phyloP scores from a whole-genome alignment of 2,329 filamentous ascomycete species.

The Chrysoporthe deuterocubensis region DNA sequence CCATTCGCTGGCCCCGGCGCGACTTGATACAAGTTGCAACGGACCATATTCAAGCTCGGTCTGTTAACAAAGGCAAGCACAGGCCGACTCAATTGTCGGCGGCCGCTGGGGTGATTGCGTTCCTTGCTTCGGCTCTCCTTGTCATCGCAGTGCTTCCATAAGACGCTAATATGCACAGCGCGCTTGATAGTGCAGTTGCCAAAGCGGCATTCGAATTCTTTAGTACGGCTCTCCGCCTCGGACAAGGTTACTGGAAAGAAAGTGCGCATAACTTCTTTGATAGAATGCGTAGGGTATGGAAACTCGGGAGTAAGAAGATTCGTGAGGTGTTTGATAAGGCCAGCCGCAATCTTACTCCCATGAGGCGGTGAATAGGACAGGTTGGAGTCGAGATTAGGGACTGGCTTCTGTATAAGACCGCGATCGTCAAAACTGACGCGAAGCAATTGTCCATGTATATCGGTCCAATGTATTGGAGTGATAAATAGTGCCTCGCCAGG shows the following conservation, averaged over 20 bases:
- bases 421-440: constrained; percentile 50
- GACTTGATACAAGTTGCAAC: constrained; percentile 53
- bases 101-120: constrained; percentile 21
- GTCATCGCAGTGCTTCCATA: too few species aligned
- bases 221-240: constrained; percentile 38
- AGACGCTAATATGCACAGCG: constrained; percentile 51
- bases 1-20: constrained; percentile 43
- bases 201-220: constrained; percentile 56
- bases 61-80: constrained; percentile 54
- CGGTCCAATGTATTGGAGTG: constrained; percentile 60
- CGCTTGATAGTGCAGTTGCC: constrained; percentile 49
- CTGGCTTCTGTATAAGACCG: constrained; percentile 46
- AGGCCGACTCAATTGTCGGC: constrained; percentile 34
- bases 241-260: constrained; percentile 45
- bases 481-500: constrained; percentile 53
- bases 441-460: constrained; percentile 53
- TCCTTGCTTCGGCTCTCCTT: too few species aligned
- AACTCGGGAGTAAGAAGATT: constrained; percentile 45
- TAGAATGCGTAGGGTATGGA: constrained; percentile 43
- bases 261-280: constrained; percentile 49
- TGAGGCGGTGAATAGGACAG: constrained; percentile 17
- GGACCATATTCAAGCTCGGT: constrained; percentile 48
- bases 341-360: constrained; percentile 48
- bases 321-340: constrained; percentile 49
- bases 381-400: constrained; percentile 37